phyloP scores from a whole-genome alignment of 2,329 filamentous ascomycete species.

The Cryphonectria nitschkei region DNA sequence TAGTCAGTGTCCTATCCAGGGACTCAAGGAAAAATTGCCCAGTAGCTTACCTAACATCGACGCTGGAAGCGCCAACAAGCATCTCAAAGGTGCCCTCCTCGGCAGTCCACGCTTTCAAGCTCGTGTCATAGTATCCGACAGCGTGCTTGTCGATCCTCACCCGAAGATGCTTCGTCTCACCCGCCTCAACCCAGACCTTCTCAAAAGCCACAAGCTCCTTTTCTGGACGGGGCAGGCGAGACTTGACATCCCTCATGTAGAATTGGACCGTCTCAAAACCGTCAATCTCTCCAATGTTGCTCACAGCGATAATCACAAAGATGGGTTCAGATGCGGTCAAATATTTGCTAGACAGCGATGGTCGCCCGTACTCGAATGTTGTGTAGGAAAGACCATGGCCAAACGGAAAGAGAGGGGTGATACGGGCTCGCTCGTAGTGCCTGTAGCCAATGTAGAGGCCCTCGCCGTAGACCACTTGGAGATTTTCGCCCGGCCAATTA shows the following conservation, averaged over 20 bases:
- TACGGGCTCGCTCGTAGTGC: constrained; percentile 67
- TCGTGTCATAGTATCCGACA: constrained; percentile 66
- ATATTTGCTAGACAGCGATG: constrained; percentile 51
- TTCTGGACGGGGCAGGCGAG: constrained; percentile 65
- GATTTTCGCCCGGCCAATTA: constrained; percentile 74
- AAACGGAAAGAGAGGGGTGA: constrained; percentile 69
- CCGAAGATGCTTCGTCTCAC: constrained; percentile 55
- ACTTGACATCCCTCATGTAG: constrained; percentile 67
- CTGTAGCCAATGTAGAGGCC: constrained; percentile 74
- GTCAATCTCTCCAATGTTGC: constrained; percentile 57
- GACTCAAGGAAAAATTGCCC: neutral
- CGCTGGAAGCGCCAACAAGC: constrained; percentile 63
- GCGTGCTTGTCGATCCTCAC: constrained; percentile 54
- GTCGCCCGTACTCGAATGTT: constrained; percentile 64
- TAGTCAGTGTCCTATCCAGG: constrained; percentile 26
- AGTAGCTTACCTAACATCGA: constrained; percentile 61
- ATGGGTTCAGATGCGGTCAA: constrained; percentile 45
- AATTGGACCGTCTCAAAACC: constrained; percentile 70
- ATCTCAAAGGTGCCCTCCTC: constrained; percentile 67
- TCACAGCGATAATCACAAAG: constrained; percentile 52
- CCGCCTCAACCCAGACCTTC: constrained; percentile 63
- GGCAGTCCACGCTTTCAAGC: constrained; percentile 63
- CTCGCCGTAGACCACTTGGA: constrained; percentile 71
- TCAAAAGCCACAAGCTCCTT: constrained; percentile 74
- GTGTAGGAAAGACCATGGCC: constrained; percentile 78